A percentile compares a stretch with the other conserved stretches of the same genome.
These are phyloP conservation scores for Pochonia chlamydosporia DNA, from an alignment of 2,329 filamentous ascomycete species.

Conservation along the genomic window DNA sequence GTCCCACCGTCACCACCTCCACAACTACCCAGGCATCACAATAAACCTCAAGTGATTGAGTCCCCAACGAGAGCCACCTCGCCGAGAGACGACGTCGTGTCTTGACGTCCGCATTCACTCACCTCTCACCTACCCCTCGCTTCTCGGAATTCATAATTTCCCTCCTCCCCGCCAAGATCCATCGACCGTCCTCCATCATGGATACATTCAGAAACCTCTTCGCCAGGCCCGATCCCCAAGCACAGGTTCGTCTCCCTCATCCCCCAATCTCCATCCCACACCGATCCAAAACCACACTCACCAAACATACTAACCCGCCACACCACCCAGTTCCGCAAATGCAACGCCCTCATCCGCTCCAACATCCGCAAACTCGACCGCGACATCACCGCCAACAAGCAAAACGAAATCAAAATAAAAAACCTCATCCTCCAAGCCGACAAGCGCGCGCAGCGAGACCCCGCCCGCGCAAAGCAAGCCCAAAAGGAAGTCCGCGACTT, in stretches of 20 bases:
- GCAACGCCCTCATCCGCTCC: constrained; percentile 79
- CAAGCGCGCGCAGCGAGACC: constrained; percentile 73
- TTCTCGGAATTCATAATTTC: no score
- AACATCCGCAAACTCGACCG: constrained; percentile 94
- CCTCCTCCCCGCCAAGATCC: background rate
- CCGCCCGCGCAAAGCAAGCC: constrained; percentile 72
- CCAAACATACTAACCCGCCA: background rate
- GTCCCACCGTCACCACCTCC: background rate
- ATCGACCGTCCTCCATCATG: constrained; percentile 49
- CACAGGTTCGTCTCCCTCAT: constrained; percentile 58
- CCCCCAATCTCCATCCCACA: background rate
- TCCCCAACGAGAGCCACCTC: background rate
- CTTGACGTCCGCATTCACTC: background rate
- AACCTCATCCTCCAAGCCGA: constrained; percentile 79
- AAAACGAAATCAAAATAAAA: constrained; percentile 78
- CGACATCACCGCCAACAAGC: constrained; percentile 74
- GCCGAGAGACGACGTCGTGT: background rate
- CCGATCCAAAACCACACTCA: constrained; percentile 5
- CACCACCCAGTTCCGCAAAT: constrained; percentile 75
- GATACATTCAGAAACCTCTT: constrained; percentile 82
- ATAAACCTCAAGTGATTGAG: background rate
- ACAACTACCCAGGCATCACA: background rate
- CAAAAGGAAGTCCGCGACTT: constrained; percentile 79
- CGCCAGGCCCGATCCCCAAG: constrained; percentile 86
- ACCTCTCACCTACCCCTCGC: no score